Conservation (phyloP, 139 green algal species). For the Trebouxia sp. region DNA sequence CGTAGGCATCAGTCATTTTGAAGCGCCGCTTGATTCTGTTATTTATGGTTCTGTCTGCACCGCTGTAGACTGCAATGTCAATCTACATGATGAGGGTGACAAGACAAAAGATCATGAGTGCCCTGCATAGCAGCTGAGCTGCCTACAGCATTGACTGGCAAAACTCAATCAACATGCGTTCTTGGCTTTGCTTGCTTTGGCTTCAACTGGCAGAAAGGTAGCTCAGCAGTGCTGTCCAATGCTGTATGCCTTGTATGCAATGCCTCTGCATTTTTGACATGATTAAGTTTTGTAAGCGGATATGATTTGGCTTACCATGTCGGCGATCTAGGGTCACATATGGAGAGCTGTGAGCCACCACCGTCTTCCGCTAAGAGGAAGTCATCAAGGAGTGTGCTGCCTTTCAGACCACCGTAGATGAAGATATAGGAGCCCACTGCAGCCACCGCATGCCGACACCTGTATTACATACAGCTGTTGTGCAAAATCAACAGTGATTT, state of each 20-base stretch:
- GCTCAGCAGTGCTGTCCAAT: too few species aligned
- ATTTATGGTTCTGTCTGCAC: too few species aligned
- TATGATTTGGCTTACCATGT: constrained; percentile 52
- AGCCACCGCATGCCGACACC: constrained; percentile 84
- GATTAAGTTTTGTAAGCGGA: not conserved
- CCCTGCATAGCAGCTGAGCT: too few species aligned
- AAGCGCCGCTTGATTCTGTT: not conserved
- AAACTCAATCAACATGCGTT: too few species aligned
- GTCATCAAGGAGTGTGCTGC: constrained; percentile 86
- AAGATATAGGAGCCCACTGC: constrained; percentile 91
- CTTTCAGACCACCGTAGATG: constrained; percentile 91
- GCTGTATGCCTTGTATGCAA: not conserved
- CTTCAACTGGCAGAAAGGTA: too few species aligned
- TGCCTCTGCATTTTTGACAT: not conserved
- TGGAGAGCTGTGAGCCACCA: constrained; percentile 74
- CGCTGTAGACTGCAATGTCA: not conserved
- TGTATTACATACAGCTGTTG: not conserved
- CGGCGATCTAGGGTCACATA: constrained; percentile 77
- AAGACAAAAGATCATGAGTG: too few species aligned
- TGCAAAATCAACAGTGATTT: too few species aligned
- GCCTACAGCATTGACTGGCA: too few species aligned
- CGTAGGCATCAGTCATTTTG: not conserved
- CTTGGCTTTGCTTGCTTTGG: too few species aligned
- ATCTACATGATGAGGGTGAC: not conserved
- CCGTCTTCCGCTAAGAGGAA: constrained; percentile 76